These are phyloP conservation scores for Fusarium pseudocircinatum DNA, from an alignment of 2,329 filamentous ascomycete genomes.

Conservation along the genomic window DNA sequence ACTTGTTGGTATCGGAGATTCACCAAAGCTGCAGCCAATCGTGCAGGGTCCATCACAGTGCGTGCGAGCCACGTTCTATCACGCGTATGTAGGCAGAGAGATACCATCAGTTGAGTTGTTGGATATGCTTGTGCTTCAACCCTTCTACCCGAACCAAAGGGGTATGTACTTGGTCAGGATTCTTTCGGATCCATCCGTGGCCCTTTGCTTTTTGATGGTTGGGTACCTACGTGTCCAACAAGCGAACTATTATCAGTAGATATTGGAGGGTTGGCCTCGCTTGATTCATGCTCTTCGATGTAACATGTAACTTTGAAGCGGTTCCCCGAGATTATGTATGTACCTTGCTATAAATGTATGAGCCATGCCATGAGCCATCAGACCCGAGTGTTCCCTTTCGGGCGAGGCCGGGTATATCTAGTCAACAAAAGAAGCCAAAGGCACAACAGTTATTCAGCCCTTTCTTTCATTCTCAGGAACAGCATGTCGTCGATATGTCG, in stretches of 20 bases:
- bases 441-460: background rate
- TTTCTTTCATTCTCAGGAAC: background rate
- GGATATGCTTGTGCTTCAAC: constrained; percentile 31
- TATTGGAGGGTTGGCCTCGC: constrained; percentile 23
- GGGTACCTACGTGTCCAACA: constrained; percentile 8
- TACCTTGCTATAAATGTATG: background rate
- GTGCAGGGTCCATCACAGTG: constrained; percentile 33
- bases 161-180: background rate
- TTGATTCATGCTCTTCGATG: constrained; percentile 21
- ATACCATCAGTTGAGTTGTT: constrained; percentile 23
- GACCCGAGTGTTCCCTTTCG: constrained; percentile 23
- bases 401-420: constrained; percentile 28
- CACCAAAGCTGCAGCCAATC: constrained; percentile 31
- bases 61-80: constrained; percentile 24
- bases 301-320: constrained; percentile 21
- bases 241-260: constrained; percentile 2
- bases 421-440: constrained; percentile 29
- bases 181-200: background rate
- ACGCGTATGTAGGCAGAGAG: constrained; percentile 9
- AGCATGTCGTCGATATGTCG: background rate
- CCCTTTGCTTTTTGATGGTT: constrained; percentile 8
- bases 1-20: constrained; percentile 38
- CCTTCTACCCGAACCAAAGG: constrained; percentile 33
- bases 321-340: constrained; percentile 31
- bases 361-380: constrained; percentile 20